phyloP scores from a whole-genome alignment of 225 moss, liverwort and hornwort genomes.

The Physcomitrellopsis africana region DNA sequence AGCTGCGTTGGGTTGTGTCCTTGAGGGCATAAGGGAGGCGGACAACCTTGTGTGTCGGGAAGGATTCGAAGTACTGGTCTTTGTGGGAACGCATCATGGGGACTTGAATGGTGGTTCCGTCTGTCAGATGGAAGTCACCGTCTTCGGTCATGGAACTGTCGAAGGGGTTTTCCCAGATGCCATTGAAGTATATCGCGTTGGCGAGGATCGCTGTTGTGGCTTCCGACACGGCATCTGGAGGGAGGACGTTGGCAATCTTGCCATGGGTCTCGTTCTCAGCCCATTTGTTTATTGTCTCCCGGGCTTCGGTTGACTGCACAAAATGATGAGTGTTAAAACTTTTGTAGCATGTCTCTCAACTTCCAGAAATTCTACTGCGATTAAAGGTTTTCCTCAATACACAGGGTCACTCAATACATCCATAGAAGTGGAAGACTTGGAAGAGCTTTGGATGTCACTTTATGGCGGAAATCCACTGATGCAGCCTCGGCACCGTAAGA shows the following conservation, averaged over 20 bases:
- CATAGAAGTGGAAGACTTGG: not conserved
- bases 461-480: constrained; percentile 55
- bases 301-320: constrained; percentile 53
- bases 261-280: constrained; percentile 55
- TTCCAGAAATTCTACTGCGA: not conserved
- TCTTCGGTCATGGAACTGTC: constrained; percentile 44
- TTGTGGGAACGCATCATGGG: constrained; percentile 54
- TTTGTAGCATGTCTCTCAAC: not conserved
- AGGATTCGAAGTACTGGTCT: constrained; percentile 48
- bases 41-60: constrained; percentile 57
- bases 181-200: constrained; percentile 79
- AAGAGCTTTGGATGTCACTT: constrained; percentile 33
- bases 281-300: constrained; percentile 67
- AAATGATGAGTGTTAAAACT: not conserved
- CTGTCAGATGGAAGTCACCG: constrained; percentile 50
- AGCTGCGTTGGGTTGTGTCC: constrained; percentile 38
- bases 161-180: constrained; percentile 63
- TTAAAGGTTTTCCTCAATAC: not conserved
- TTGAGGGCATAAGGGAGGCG: constrained; percentile 58
- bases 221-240: constrained; percentile 35
- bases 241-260: constrained; percentile 51
- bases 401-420: not conserved
- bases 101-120: constrained; percentile 61
- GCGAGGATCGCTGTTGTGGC: constrained; percentile 59
- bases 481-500: constrained; percentile 59